Percentiles rank a stretch among this genome's conserved stretches.
These are phyloP conservation scores for Alloteropsis semialata DNA, from an alignment of 176 grass and related monocot species.

Conservation along the genomic window DNA sequence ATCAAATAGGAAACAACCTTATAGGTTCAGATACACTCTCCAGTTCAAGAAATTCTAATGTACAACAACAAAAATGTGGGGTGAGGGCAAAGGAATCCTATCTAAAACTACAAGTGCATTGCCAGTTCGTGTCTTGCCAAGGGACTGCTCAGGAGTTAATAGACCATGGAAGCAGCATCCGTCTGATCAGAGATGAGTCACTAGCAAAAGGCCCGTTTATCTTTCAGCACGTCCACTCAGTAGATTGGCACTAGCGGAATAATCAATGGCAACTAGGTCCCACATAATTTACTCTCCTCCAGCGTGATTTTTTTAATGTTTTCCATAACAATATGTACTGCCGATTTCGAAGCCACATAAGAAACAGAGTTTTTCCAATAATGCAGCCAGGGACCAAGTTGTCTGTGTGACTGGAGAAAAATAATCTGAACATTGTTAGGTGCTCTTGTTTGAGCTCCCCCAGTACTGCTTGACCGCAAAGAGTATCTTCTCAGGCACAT, in stretches of 20 bases:
- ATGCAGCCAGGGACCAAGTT: not conserved
- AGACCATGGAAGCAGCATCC: not conserved
- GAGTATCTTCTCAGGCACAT: conserved; percentile 77
- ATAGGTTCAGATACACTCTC: not conserved
- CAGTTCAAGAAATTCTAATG: conserved; percentile 16
- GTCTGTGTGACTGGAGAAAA: not conserved
- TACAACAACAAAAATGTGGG: conserved; percentile 1
- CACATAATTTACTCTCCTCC: not conserved
- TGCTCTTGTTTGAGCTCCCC: conserved; percentile 39
- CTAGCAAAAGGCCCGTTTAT: not conserved
- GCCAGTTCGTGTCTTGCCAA: not conserved
- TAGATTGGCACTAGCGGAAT: not conserved
- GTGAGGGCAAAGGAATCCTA: not conserved
- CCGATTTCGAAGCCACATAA: not conserved
- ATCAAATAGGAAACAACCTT: conserved; percentile 3
- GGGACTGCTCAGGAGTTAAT: not conserved
- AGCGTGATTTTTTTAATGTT: not conserved
- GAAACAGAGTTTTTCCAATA: not conserved
- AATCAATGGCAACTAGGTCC: not conserved
- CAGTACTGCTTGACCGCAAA: conserved; percentile 82
- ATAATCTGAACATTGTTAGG: not conserved
- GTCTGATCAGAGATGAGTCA: not conserved
- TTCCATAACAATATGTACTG: not conserved
- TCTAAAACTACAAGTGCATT: not conserved
- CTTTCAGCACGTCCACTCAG: not conserved